Percentiles rank a stretch among this genome's conserved stretches.
phyloP scores from a whole-genome alignment of 345 rosid genomes.

The Lumnitzera littorea region DNA sequence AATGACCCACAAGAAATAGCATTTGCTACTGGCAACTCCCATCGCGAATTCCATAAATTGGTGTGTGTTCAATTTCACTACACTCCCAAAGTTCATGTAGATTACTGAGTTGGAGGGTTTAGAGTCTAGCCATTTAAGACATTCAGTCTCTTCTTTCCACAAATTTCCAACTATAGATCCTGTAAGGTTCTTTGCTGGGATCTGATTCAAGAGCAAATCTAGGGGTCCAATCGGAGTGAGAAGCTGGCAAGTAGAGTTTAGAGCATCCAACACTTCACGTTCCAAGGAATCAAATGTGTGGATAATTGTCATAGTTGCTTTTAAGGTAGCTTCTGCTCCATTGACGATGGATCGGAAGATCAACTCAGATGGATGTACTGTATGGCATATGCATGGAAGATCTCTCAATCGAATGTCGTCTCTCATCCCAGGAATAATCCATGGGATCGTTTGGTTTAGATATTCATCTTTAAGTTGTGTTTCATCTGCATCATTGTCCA shows the following conservation, averaged over 20 bases:
- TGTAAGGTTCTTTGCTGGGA: neutral
- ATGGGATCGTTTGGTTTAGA: too few species aligned
- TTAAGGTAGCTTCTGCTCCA: neutral
- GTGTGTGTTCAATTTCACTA: neutral
- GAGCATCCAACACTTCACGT: neutral
- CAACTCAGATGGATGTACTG: neutral
- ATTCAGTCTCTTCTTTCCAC: neutral
- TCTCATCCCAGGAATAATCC: too few species aligned
- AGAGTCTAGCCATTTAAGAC: neutral
- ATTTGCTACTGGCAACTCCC: neutral
- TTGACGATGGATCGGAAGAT: fast-evolving
- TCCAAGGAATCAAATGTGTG: neutral
- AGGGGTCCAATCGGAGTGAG: neutral
- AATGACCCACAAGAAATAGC: constrained; percentile 1
- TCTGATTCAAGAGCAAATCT: neutral
- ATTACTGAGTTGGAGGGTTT: neutral
- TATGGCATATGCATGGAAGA: neutral
- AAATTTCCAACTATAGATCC: neutral
- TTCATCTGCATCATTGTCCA: too few species aligned
- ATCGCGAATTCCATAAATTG: neutral
- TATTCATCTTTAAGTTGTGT: too few species aligned
- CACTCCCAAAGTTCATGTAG: neutral
- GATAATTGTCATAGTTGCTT: neutral
- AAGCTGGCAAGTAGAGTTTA: neutral
- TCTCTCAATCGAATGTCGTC: too few species aligned